phyloP scores from a whole-genome alignment of 495 filamentous ascomycete species.

The Penicillium subrubescens region DNA sequence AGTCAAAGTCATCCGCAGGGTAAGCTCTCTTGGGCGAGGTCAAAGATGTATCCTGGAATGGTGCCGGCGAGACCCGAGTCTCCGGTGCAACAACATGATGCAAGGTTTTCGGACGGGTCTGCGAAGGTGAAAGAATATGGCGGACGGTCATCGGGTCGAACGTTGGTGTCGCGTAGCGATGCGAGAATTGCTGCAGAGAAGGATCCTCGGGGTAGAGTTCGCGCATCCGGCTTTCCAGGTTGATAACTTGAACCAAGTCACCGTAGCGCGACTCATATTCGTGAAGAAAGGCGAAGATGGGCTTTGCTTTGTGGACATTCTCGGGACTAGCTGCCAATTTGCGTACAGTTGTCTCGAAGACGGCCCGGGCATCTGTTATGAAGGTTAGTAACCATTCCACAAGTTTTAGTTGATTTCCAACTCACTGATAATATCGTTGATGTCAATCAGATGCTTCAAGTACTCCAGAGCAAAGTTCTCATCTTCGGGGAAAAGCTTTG shows the following conservation, averaged over 20 bases:
- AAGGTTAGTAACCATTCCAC: slow-evolving; percentile 21
- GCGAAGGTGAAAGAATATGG: slow-evolving; percentile 80
- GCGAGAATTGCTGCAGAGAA: slow-evolving; percentile 69
- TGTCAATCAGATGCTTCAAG: slow-evolving; percentile 86
- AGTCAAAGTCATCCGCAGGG: slow-evolving; percentile 69
- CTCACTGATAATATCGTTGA: slow-evolving; percentile 92
- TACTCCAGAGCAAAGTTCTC: slow-evolving; percentile 91
- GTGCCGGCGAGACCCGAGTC: slow-evolving; percentile 56
- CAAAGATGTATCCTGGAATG: slow-evolving; percentile 48
- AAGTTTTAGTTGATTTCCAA: slow-evolving; percentile 8
- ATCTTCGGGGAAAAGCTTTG: slow-evolving; percentile 89
- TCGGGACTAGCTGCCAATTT: slow-evolving; percentile 74
- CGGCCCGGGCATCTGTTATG: slow-evolving; percentile 80
- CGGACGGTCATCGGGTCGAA: slow-evolving; percentile 79
- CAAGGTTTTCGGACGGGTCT: slow-evolving; percentile 64
- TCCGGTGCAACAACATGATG: slow-evolving; percentile 32
- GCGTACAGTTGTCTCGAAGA: slow-evolving; percentile 90
- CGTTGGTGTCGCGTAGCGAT: slow-evolving; percentile 65
- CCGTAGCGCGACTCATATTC: slow-evolving; percentile 93
- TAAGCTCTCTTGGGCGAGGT: slow-evolving; percentile 79
- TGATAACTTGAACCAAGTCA: slow-evolving; percentile 83
- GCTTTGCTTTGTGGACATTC: slow-evolving; percentile 71
- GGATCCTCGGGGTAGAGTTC: slow-evolving; percentile 90
- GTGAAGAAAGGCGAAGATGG: slow-evolving; percentile 86
- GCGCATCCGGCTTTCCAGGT: slow-evolving; percentile 88